These are phyloP conservation scores for Gaertneriomyces semiglobifer DNA, from an alignment of 192 early-diverging fungal species.

Conservation along the genomic window DNA sequence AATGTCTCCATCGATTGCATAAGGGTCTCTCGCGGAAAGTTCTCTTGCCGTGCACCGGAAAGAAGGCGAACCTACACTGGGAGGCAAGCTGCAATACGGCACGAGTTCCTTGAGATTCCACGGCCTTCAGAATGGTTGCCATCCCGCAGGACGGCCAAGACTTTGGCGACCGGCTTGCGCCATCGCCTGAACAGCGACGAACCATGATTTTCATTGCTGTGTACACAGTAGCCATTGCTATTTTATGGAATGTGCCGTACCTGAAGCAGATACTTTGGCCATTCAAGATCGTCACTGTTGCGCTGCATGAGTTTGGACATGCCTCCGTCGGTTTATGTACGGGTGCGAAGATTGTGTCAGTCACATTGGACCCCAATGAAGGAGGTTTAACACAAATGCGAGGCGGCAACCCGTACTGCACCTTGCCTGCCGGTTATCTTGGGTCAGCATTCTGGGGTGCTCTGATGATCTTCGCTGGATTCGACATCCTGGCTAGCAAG, in stretches of 20 bases:
- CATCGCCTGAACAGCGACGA: conserved; percentile 35
- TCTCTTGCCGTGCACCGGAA: no score
- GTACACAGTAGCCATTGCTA: conserved; percentile 30
- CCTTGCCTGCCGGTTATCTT: conserved; percentile 86
- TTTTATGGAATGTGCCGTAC: conserved; percentile 84
- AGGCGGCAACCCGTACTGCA: conserved; percentile 75
- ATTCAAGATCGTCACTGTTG: conserved; percentile 92
- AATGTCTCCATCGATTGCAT: no score
- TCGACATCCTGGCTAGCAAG: conserved; percentile 83
- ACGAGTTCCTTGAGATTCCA: no score
- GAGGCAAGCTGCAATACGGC: no score
- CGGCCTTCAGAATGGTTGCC: neutral
- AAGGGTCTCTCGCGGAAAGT: no score
- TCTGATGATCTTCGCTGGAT: conserved; percentile 89
- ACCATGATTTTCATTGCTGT: conserved; percentile 54
- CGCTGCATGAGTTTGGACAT: conserved; percentile 93
- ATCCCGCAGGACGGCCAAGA: neutral
- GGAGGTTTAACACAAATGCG: conserved; percentile 84
- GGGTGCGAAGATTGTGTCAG: conserved; percentile 83
- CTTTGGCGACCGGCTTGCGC: conserved; percentile 21
- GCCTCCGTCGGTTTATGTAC: conserved; percentile 81
- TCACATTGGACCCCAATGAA: conserved; percentile 88
- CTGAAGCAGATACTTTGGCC: conserved; percentile 84
- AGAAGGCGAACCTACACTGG: no score
- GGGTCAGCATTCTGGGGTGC: conserved; percentile 86